A percentile compares a stretch with the other conserved stretches of the same genome.
phyloP scores from a whole-genome alignment of 1,139 yeast species.

The Pneumocystis jirovecii region DNA sequence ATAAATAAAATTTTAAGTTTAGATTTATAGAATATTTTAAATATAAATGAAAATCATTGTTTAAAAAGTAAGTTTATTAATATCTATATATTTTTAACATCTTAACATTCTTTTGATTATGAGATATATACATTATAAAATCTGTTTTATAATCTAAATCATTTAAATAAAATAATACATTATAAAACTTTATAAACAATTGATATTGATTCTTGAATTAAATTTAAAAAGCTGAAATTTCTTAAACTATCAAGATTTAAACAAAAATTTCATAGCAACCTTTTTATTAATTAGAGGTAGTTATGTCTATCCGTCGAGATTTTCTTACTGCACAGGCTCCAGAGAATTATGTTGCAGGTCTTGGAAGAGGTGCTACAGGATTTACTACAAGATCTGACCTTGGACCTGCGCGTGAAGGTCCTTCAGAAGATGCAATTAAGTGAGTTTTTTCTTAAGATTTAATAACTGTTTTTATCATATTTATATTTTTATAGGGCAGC shows the following conservation, averaged over 20 bases:
- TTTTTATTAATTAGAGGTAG: background rate
- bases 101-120: no score
- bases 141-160: no score
- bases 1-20: no score
- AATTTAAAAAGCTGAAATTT: background rate
- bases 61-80: no score
- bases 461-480: background rate
- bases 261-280: background rate
- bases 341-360: conserved; percentile 69
- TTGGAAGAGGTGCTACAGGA: conserved; percentile 92
- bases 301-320: background rate
- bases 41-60: no score
- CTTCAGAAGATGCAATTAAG: conserved; percentile 28
- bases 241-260: background rate
- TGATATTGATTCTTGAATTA: background rate
- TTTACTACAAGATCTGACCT: conserved; percentile 72
- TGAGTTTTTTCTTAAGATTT: conserved; percentile 10
- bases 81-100: no score
- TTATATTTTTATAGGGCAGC: conserved; percentile 16
- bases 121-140: no score
- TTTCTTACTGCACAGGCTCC: background rate
- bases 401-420: conserved; percentile 34
- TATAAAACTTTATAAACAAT: background rate
- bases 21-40: no score
- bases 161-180: no score